Evolutionary conservation across 1,284 basidiomycete species (phyloP).

Genomic region (Inonotus hispidus): DNA sequence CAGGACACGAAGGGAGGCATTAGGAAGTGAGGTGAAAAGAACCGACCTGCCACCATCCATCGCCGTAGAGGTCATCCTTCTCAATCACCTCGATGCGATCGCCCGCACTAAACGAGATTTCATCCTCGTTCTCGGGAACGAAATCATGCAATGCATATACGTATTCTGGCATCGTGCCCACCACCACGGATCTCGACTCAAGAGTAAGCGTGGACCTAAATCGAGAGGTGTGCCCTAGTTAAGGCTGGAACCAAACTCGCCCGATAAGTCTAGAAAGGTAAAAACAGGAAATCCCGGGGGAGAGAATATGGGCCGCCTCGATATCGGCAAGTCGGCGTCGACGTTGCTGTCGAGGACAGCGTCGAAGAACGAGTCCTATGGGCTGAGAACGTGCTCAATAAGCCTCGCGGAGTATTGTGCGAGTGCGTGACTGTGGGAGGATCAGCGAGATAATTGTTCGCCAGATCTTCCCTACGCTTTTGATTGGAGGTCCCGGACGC

Average conservation of each 20-base stretch:
- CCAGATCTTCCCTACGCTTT: background rate
- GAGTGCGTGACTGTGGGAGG: background rate
- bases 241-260: background rate
- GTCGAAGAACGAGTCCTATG: slow-evolving; percentile 1
- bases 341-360: background rate
- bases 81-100: slow-evolving; percentile 89
- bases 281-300: background rate
- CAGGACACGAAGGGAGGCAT: slow-evolving; percentile 13
- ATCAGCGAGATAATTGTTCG: background rate
- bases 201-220: background rate
- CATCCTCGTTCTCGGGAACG: slow-evolving; percentile 89
- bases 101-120: slow-evolving; percentile 82
- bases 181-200: background rate
- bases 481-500: background rate
- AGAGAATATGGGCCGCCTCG: background rate
- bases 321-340: background rate
- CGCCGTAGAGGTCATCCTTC: slow-evolving; percentile 89
- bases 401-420: background rate
- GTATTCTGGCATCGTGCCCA: slow-evolving; percentile 40
- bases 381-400: slow-evolving; percentile 7
- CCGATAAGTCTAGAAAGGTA: background rate
- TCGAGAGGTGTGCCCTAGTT: background rate
- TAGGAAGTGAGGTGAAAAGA: slow-evolving; percentile 18
- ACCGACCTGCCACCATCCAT: slow-evolving; percentile 99
- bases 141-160: slow-evolving; percentile 87